phyloP scores from a whole-genome alignment of 2,329 filamentous ascomycete genomes.

The Myriosclerotinia duriaeana region DNA sequence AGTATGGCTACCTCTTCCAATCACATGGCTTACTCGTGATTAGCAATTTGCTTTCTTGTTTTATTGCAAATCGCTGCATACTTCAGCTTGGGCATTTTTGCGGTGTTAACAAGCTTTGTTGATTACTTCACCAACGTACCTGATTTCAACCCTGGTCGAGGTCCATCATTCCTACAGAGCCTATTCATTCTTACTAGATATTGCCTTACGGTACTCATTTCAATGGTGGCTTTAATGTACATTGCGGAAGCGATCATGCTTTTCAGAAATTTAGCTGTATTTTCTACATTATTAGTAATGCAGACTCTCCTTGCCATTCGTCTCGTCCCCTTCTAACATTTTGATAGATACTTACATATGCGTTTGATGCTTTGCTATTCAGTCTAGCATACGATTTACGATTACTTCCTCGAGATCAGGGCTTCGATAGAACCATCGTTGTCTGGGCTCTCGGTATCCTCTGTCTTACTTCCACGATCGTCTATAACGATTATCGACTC shows the following conservation, averaged over 20 bases:
- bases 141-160: not conserved
- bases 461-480: slow-evolving; percentile 16
- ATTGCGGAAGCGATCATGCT: slow-evolving; percentile 30
- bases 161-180: slow-evolving; percentile 1
- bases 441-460: slow-evolving; percentile 30
- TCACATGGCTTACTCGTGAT: slow-evolving; percentile 30
- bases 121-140: slow-evolving; percentile 25
- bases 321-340: slow-evolving; percentile 21
- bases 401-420: slow-evolving; percentile 28
- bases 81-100: slow-evolving; percentile 24
- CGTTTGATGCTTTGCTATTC: slow-evolving; percentile 35
- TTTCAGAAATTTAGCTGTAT: slow-evolving; percentile 34
- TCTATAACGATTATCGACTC: slow-evolving; percentile 36
- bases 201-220: slow-evolving; percentile 10
- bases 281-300: slow-evolving; percentile 36
- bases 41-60: slow-evolving; percentile 36
- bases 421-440: slow-evolving; percentile 24
- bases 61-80: slow-evolving; percentile 35
- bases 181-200: slow-evolving; percentile 14
- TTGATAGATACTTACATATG: slow-evolving; percentile 36
- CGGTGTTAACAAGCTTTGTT: slow-evolving; percentile 25
- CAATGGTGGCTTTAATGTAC: slow-evolving; percentile 18
- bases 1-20: not conserved
- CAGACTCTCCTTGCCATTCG: not conserved
- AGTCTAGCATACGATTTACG: slow-evolving; percentile 27